Base-by-base conservation (phyloP, 805 yeast species). In the Lipomyces anomalus region DNA sequence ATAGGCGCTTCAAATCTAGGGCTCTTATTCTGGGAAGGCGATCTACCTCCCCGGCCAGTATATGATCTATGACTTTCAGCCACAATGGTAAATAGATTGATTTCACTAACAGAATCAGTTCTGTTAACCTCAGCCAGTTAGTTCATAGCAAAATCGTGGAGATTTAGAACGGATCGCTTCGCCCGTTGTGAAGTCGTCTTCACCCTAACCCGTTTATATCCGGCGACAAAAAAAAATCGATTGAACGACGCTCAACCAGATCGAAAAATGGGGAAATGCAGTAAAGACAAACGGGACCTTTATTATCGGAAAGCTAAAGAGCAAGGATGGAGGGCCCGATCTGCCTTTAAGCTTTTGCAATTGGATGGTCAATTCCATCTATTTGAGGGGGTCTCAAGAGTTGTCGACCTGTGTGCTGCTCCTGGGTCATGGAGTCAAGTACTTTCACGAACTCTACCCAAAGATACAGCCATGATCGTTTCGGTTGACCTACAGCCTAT, bases 371-470 rank as follows among this genome's bases (percentile, higher is more conserved):
- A 92, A 63, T 92, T 90, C 63, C 82, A 84, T 51, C 75, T 88
- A 30, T 78, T 92, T 46, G 71, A 73, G 44, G 82, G 78, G 34
- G 79, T 88, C 29, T 73, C 71, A 36, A 70, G 95, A 57, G 97
- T 92, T 3, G 98, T 92, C 4, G 98, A 92, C 66, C 71, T 92
- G 24, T 92, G 98, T 72, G 98, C 98, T 30, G 98, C 97, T 3
- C 97, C 97, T 0, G 96, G 97, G 1, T 88, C 97, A 3, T 92
- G 98, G 98, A 84, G 95, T 1, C 98, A 92, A 63, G 98, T 92
- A 0, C 73, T 92, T 11, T 81, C 92, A 26, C 67, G 85, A 55
- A 80, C 81, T 58, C 22, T 50, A 18, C 21, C 43, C 7, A 42
- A 36, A 5, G 56, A 60, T 6, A 70, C 72, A 28, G 78, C 85